These are phyloP conservation scores for Eucalyptus pauciflora DNA, from an alignment of 345 rosid species.

Conservation along the genomic window DNA sequence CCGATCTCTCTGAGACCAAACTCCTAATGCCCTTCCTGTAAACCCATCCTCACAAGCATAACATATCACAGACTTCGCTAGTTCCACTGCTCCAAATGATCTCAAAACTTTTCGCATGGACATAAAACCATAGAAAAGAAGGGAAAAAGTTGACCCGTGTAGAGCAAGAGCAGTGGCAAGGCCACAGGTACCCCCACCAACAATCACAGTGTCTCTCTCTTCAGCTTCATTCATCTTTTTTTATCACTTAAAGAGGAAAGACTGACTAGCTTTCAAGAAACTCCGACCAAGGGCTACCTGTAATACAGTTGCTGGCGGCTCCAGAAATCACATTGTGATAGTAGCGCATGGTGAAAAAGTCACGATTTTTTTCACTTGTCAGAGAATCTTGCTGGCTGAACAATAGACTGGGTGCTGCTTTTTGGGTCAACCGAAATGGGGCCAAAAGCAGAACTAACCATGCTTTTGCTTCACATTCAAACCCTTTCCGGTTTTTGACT, in stretches of 20 bases:
- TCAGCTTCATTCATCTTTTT: not conserved
- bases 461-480: not conserved
- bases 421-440: not conserved
- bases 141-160: not conserved
- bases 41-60: not conserved
- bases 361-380: not conserved
- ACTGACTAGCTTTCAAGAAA: not conserved
- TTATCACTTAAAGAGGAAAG: not conserved
- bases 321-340: not conserved
- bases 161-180: constrained; percentile 3
- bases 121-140: not conserved
- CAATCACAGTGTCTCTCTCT: not conserved
- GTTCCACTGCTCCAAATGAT: not conserved
- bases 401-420: not conserved
- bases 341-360: not conserved
- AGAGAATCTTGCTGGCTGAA: not conserved
- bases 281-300: not conserved
- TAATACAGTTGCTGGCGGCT: not conserved
- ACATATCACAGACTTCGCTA: not conserved
- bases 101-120: not conserved
- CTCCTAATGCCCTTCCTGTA: not conserved
- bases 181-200: constrained; percentile 2
- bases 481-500: not conserved
- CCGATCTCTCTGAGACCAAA: not conserved
- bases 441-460: not conserved